Evolutionary conservation across 192 early-diverging fungal genomes (phyloP), one percentile per base, ranked within the genome.

Genomic region (Rhizophagus sp.): DNA sequence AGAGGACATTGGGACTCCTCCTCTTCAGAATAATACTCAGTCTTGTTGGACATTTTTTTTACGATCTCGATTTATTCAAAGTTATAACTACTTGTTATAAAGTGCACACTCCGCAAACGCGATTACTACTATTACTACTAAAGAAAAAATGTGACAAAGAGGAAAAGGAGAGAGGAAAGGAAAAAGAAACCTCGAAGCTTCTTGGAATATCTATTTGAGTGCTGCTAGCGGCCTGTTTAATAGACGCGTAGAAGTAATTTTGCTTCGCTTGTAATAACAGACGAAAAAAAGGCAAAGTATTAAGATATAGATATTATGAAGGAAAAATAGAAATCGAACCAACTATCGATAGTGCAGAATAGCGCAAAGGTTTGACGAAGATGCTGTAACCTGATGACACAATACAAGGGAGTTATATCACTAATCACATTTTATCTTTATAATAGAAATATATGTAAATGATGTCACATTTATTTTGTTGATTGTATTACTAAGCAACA

Each of bases 1-100:
- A 99, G 89, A 47, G 98, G 98, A 85, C 98, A 99, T 80, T 97
- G 96, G 87, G 93, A 90, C 89, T 99, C 96, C 85, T 98, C 98
- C 33, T 93, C 91, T 78, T 93, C 92, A 30, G 90, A 87, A 57
- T 52, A 79, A 24, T 70, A 79, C 11, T 79, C 62, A 36, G 78
- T 70, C 61, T 75, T 75, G 12, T 19, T 15, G 13, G 41, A 41
- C 69, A 71, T 71, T 41, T 71, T 65, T 41, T 70, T 65, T n/a
- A 27, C 17, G 27, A 30, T 25, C 9, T 27, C 27, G 11, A 8
- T 24, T 11, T n/a, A n/a, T 25, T 65, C n/a, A 65, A 65, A 5
- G 63, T 11, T 64, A 57, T 30, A 27, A 13, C 27, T n/a, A 65
- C n/a, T 65, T 65, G 24, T 27, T 65, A 17, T 65, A 17, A 2